A percentile compares a stretch with the other conserved stretches of the same genome.
Evolutionary conservation across 2,329 filamentous ascomycete species (phyloP).

Genomic region (Microcera coccophila): DNA sequence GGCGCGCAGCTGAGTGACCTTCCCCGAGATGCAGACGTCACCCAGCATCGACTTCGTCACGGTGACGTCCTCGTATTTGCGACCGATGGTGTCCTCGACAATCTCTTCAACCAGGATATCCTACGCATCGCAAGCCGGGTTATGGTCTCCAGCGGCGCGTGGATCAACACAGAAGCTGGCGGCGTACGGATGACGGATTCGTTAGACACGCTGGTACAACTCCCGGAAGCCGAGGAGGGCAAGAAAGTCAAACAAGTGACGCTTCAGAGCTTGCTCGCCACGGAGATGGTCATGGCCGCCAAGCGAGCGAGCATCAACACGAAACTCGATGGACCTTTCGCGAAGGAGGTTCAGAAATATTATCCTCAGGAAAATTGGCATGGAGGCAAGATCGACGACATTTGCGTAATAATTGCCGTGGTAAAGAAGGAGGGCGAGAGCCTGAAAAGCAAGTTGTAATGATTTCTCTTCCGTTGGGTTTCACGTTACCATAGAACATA

Average conservation of each 20-base stretch:
- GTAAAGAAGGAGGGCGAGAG: slow-evolving; percentile 59
- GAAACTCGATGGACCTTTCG: slow-evolving; percentile 85
- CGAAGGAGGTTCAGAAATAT: slow-evolving; percentile 85
- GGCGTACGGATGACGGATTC: slow-evolving; percentile 62
- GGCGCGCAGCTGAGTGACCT: slow-evolving; percentile 76
- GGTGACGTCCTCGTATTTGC: slow-evolving; percentile 93
- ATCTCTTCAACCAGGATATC: slow-evolving; percentile 86
- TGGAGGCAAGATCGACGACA: slow-evolving; percentile 94
- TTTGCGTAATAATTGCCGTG: slow-evolving; percentile 78
- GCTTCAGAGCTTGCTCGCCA: slow-evolving; percentile 74
- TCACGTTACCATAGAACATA: slow-evolving; percentile 28
- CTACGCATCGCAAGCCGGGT: slow-evolving; percentile 71
- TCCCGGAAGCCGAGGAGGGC: slow-evolving; percentile 24
- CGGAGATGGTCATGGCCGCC: slow-evolving; percentile 74
- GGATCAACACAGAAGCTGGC: slow-evolving; percentile 58
- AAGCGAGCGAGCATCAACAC: slow-evolving; percentile 80
- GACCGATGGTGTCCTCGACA: slow-evolving; percentile 95
- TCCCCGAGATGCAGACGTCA: slow-evolving; percentile 78
- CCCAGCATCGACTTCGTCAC: slow-evolving; percentile 72
- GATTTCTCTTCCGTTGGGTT: slow-evolving; percentile 15
- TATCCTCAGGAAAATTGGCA: slow-evolving; percentile 83
- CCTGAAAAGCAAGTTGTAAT: slow-evolving; percentile 34
- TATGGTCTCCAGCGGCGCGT: slow-evolving; percentile 73
- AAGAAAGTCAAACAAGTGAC: slow-evolving; percentile 39
- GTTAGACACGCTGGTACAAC: slow-evolving; percentile 44